Conservation (phyloP, 1,139 yeast species). For the Kodamaea alishanica region DNA sequence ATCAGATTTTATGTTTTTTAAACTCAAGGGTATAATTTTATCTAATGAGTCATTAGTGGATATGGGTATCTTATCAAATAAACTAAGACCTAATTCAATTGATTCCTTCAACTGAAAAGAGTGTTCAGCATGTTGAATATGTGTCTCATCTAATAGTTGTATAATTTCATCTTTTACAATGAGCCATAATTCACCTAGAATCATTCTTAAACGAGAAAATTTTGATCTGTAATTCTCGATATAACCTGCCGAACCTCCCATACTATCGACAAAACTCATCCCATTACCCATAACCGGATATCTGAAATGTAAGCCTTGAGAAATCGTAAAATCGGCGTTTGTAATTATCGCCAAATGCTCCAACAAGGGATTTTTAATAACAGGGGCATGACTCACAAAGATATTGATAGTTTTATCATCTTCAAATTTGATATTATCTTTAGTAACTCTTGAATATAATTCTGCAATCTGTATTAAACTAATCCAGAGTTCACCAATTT, state of each 20-base stretch:
- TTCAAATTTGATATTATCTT: constrained; percentile 1
- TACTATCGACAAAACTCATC: constrained; percentile 54
- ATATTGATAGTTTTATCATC: constrained; percentile 48
- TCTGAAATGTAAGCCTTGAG: constrained; percentile 69
- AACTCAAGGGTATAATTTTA: constrained; percentile 41
- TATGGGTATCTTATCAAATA: constrained; percentile 65
- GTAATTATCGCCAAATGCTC: constrained; percentile 66
- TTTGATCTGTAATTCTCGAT: constrained; percentile 62
- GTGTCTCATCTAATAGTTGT: constrained; percentile 27
- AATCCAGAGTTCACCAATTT: constrained; percentile 74
- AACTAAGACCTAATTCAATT: constrained; percentile 53
- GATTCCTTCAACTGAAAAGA: constrained; percentile 5
- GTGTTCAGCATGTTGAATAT: background rate
- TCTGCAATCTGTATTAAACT: constrained; percentile 70
- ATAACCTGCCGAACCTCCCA: constrained; percentile 33
- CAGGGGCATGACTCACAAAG: constrained; percentile 67
- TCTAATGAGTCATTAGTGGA: constrained; percentile 37
- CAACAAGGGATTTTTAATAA: constrained; percentile 57
- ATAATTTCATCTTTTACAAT: constrained; percentile 53
- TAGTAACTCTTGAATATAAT: constrained; percentile 23
- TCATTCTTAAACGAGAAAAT: constrained; percentile 59
- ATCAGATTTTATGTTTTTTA: constrained; percentile 15
- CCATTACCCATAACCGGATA: constrained; percentile 73
- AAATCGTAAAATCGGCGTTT: constrained; percentile 68
- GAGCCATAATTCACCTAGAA: constrained; percentile 63